Percentiles rank a stretch among this genome's conserved stretches.
These are phyloP conservation scores for Limnanthes douglasii DNA, from an alignment of 345 rosid genomes.

Conservation along the genomic window DNA sequence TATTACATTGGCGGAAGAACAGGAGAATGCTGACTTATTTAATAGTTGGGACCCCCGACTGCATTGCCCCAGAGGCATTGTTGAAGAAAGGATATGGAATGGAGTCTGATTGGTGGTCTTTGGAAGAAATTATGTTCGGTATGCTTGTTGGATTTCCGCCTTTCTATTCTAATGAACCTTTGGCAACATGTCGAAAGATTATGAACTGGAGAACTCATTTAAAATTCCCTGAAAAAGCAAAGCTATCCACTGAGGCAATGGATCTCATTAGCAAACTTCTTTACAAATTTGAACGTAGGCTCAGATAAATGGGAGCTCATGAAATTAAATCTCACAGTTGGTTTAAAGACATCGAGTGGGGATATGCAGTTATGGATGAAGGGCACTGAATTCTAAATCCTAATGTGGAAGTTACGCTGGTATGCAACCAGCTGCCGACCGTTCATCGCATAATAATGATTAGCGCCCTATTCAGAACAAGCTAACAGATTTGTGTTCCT, in stretches of 20 bases:
- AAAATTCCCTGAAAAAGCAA: constrained; percentile 55
- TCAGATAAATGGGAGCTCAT: constrained; percentile 47
- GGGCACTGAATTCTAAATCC: no score
- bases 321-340: constrained; percentile 55
- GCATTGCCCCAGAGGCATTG: constrained; percentile 91
- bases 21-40: constrained; percentile 83
- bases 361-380: no score
- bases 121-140: constrained; percentile 34
- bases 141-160: constrained; percentile 40
- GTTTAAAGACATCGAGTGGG: constrained; percentile 50
- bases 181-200: constrained; percentile 40
- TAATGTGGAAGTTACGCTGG: no score
- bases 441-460: no score
- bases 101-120: constrained; percentile 94
- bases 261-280: constrained; percentile 44
- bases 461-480: no score
- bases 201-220: constrained; percentile 52
- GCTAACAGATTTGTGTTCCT: no score
- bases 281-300: constrained; percentile 49
- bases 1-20: constrained; percentile 51
- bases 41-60: constrained; percentile 95
- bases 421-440: no score
- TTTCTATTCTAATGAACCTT: constrained; percentile 29
- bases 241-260: constrained; percentile 39
- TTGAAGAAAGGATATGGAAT: constrained; percentile 94